Evolutionary conservation across 2,329 filamentous ascomycete genomes (phyloP).

Genomic region (Leptographium galeiforme): DNA sequence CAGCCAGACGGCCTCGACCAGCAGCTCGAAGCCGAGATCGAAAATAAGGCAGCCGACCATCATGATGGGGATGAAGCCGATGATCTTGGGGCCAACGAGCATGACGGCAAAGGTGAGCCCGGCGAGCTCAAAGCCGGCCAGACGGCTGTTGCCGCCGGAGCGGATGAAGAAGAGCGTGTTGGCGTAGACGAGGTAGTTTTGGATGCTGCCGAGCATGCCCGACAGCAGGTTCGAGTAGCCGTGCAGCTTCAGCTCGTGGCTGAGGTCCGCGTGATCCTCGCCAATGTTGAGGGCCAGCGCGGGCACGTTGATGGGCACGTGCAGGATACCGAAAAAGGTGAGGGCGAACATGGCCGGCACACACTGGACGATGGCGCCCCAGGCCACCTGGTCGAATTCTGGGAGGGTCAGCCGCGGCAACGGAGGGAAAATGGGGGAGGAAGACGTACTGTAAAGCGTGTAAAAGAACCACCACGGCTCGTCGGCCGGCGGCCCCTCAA

Average conservation of each 20-base stretch:
- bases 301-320: slow-evolving; percentile 96
- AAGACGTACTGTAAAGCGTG: slow-evolving; percentile 73
- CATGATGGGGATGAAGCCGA: slow-evolving; percentile 92
- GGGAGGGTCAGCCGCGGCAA: not conserved
- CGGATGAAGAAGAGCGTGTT: slow-evolving; percentile 96
- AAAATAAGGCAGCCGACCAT: slow-evolving; percentile 95
- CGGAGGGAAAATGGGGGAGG: not conserved
- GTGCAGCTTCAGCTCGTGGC: slow-evolving; percentile 83
- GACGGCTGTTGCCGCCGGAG: slow-evolving; percentile 74
- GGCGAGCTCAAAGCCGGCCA: slow-evolving; percentile 79
- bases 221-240: slow-evolving; percentile 88
- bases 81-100: slow-evolving; percentile 72
- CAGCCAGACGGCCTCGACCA: slow-evolving; percentile 76
- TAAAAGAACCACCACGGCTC: slow-evolving; percentile 98
- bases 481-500: slow-evolving; percentile 67
- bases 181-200: slow-evolving; percentile 95
- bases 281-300: slow-evolving; percentile 81
- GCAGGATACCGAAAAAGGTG: slow-evolving; percentile 93
- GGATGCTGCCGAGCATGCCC: slow-evolving; percentile 73
- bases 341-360: slow-evolving; percentile 92
- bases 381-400: slow-evolving; percentile 75
- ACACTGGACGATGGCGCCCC: slow-evolving; percentile 69
- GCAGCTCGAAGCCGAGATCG: slow-evolving; percentile 80
- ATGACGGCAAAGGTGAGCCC: slow-evolving; percentile 67
- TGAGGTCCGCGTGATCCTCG: slow-evolving; percentile 83